Conservation (phyloP, 1,139 yeast species). For the Pichia sp. region DNA sequence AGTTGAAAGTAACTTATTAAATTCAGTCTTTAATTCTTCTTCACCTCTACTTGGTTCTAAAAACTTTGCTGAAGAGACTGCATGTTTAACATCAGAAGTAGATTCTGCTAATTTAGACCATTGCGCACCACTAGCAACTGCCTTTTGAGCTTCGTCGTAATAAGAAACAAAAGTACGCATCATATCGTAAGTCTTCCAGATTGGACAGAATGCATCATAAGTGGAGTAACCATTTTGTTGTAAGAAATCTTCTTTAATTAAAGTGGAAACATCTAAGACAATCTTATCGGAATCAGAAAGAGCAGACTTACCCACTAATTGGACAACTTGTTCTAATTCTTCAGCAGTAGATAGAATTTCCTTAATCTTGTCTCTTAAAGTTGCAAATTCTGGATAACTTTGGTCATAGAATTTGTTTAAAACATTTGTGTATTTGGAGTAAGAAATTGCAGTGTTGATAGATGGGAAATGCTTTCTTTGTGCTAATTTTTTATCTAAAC, state of each 20-base stretch:
- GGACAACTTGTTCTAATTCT: constrained; percentile 98
- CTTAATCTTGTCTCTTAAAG: constrained; percentile 81
- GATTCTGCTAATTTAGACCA: constrained; percentile 91
- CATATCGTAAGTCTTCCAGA: constrained; percentile 98
- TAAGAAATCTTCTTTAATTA: constrained; percentile 94
- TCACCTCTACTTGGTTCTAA: constrained; percentile 93
- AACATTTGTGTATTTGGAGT: constrained; percentile 89
- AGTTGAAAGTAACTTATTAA: constrained; percentile 63
- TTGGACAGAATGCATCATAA: constrained; percentile 98
- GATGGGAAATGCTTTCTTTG: constrained; percentile 99
- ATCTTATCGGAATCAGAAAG: constrained; percentile 94
- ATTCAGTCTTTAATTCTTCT: constrained; percentile 66
- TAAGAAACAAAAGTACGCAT: constrained; percentile 90
- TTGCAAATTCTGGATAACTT: constrained; percentile 87
- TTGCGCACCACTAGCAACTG: constrained; percentile 85
- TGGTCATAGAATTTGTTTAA: constrained; percentile 79
- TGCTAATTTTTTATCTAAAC: constrained; percentile 96
- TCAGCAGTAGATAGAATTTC: constrained; percentile 95
- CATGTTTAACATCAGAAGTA: constrained; percentile 84
- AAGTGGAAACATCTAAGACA: constrained; percentile 83
- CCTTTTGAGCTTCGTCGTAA: constrained; percentile 96
- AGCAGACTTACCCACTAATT: constrained; percentile 97
- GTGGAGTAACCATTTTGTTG: constrained; percentile 99
- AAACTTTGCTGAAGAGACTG: constrained; percentile 91
- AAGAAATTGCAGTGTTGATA: constrained; percentile 89